Percentiles rank a stretch among this genome's conserved stretches.
These are phyloP conservation scores for Alternaria tenuissima DNA, from an alignment of 2,329 filamentous ascomycete genomes.

Conservation along the genomic window DNA sequence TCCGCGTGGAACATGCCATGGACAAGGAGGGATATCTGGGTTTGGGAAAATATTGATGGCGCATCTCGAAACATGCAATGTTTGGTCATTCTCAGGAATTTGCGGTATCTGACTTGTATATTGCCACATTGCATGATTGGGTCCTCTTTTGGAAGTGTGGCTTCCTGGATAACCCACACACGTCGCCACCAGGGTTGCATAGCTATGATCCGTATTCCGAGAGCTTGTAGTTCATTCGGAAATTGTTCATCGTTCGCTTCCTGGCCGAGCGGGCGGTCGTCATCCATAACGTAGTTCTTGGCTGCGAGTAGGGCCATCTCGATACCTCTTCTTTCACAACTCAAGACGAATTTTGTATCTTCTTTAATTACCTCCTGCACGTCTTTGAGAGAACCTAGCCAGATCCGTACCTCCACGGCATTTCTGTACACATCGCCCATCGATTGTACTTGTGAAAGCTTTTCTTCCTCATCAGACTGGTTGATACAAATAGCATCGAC, in stretches of 20 bases:
- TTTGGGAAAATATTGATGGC: neutral
- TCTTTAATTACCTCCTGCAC: too few species aligned
- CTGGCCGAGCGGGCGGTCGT: too few species aligned
- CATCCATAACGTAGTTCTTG: neutral
- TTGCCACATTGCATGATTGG: neutral
- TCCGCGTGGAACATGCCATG: neutral
- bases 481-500: neutral
- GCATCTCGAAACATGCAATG: neutral
- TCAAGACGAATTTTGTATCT: too few species aligned
- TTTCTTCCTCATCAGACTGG: neutral
- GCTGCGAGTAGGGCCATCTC: neutral
- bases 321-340: too few species aligned
- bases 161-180: neutral
- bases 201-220: neutral
- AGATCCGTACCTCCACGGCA: neutral
- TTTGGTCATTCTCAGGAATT: neutral
- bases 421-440: neutral
- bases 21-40: neutral
- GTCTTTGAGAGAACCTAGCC: neutral
- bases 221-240: neutral
- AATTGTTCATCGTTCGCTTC: too few species aligned
- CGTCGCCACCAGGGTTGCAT: neutral
- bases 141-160: neutral
- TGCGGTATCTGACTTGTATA: neutral
- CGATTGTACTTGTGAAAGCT: neutral